Evolutionary conservation across 2,329 filamentous ascomycete species (phyloP).

Genomic region (Fonsecaea monophora): DNA sequence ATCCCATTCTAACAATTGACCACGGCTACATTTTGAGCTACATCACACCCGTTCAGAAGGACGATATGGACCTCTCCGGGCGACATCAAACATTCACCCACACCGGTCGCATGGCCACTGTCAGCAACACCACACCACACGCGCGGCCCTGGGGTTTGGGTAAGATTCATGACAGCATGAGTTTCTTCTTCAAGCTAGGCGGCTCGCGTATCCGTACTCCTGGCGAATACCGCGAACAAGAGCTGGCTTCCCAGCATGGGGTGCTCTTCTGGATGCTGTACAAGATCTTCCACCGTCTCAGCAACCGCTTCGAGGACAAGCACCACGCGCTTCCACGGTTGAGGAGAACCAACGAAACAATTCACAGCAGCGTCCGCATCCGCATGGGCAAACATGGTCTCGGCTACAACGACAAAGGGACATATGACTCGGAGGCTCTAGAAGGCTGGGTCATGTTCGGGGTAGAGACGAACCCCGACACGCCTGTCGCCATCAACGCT

Average conservation of each 20-base stretch:
- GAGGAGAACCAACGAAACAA: slow-evolving; percentile 61
- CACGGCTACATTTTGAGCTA: slow-evolving; percentile 36
- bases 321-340: slow-evolving; percentile 43
- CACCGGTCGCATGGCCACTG: slow-evolving; percentile 22
- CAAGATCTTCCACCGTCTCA: slow-evolving; percentile 21
- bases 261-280: slow-evolving; percentile 33
- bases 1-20: slow-evolving; percentile 39
- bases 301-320: slow-evolving; percentile 5
- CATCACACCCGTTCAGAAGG: slow-evolving; percentile 27
- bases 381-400: slow-evolving; percentile 60
- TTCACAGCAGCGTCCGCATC: slow-evolving; percentile 63
- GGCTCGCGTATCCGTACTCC: slow-evolving; percentile 39
- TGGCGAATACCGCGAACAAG: slow-evolving; percentile 38
- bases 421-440: slow-evolving; percentile 57
- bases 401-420: slow-evolving; percentile 56
- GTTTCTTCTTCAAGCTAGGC: slow-evolving; percentile 35
- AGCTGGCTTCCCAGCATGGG: slow-evolving; percentile 33
- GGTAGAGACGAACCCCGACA: slow-evolving; percentile 34
- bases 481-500: slow-evolving; percentile 31
- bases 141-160: slow-evolving; percentile 39
- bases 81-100: slow-evolving; percentile 22
- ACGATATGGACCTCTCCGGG: slow-evolving; percentile 8
- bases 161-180: slow-evolving; percentile 41
- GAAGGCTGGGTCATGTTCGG: slow-evolving; percentile 38
- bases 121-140: slow-evolving; percentile 26